Evolutionary conservation across 1,284 basidiomycete genomes (phyloP).

Genomic region (Leccinum fallax): DNA sequence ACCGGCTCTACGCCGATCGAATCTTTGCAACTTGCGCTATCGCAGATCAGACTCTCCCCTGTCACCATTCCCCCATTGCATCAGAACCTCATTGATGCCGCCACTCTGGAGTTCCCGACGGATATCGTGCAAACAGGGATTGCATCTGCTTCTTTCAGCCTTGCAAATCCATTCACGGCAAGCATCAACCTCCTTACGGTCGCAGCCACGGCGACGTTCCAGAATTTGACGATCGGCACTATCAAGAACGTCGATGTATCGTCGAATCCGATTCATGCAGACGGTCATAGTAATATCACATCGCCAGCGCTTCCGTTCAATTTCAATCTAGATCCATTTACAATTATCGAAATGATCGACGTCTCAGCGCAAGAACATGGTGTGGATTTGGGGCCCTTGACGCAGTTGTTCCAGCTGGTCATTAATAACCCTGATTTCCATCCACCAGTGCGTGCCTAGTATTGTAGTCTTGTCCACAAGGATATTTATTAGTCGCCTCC

Average conservation of each 20-base stretch:
- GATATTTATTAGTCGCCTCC: background rate
- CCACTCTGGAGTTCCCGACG: slow-evolving; percentile 57
- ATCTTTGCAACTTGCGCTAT: slow-evolving; percentile 67
- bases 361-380: slow-evolving; percentile 55
- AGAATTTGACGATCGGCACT: slow-evolving; percentile 53
- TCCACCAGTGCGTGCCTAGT: slow-evolving; percentile 32
- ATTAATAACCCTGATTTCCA: slow-evolving; percentile 53
- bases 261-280: slow-evolving; percentile 59
- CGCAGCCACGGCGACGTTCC: slow-evolving; percentile 58
- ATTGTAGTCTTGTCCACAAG: background rate
- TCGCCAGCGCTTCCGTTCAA: slow-evolving; percentile 63
- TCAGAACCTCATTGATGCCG: slow-evolving; percentile 61
- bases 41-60: slow-evolving; percentile 60
- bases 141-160: slow-evolving; percentile 55
- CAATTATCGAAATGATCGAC: slow-evolving; percentile 62
- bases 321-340: slow-evolving; percentile 66
- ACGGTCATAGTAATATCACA: slow-evolving; percentile 62
- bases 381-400: slow-evolving; percentile 67
- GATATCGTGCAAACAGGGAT: slow-evolving; percentile 62
- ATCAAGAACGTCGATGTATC: slow-evolving; percentile 59
- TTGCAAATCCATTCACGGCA: slow-evolving; percentile 78
- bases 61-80: slow-evolving; percentile 71
- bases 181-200: slow-evolving; percentile 68
- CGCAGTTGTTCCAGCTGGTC: slow-evolving; percentile 59
- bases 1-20: slow-evolving; percentile 61